These are phyloP conservation scores for Aleurites moluccanus DNA, from an alignment of 441 rosid genomes.

Conservation along the genomic window DNA sequence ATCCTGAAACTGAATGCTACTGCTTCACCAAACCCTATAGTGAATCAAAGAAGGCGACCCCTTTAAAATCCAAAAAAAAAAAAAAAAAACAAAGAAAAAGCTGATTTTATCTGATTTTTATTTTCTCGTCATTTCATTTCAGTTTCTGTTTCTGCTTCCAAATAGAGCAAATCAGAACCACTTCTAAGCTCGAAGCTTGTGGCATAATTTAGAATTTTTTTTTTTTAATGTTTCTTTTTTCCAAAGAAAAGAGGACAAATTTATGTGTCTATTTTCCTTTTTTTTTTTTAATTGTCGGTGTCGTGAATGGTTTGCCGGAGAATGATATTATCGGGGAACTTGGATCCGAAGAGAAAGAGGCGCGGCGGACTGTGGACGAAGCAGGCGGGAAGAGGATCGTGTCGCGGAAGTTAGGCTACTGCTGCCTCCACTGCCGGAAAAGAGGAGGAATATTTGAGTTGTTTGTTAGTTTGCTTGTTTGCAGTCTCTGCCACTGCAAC, in stretches of 20 bases:
- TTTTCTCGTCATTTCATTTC: not conserved
- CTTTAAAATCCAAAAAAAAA: no score
- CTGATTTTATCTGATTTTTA: conserved; percentile 13
- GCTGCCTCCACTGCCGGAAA: not conserved
- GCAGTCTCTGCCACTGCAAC: not conserved
- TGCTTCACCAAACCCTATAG: not conserved
- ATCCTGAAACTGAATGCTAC: conserved; percentile 28
- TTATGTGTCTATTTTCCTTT: not conserved
- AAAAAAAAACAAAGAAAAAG: no score
- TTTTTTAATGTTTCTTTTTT: not conserved
- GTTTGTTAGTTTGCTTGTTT: conserved; percentile 1
- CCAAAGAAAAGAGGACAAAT: not conserved
- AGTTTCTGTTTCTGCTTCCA: conserved; percentile 4
- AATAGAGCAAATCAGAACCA: conserved; percentile 68
- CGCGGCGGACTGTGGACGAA: conserved; percentile 90
- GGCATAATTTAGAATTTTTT: conserved; percentile 52
- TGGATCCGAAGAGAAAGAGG: conserved; percentile 94
- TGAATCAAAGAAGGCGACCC: not conserved
- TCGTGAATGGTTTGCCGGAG: conserved; percentile 55
- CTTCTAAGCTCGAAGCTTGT: conserved; percentile 71
- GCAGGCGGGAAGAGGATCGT: conserved; percentile 98
- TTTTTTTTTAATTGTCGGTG: not conserved
- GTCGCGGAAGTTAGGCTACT: conserved; percentile 87
- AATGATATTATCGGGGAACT: conserved; percentile 48
- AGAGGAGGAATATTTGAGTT: not conserved